Base-by-base conservation (phyloP, 1,139 yeast species). In the Suhomyces kunorum region DNA sequence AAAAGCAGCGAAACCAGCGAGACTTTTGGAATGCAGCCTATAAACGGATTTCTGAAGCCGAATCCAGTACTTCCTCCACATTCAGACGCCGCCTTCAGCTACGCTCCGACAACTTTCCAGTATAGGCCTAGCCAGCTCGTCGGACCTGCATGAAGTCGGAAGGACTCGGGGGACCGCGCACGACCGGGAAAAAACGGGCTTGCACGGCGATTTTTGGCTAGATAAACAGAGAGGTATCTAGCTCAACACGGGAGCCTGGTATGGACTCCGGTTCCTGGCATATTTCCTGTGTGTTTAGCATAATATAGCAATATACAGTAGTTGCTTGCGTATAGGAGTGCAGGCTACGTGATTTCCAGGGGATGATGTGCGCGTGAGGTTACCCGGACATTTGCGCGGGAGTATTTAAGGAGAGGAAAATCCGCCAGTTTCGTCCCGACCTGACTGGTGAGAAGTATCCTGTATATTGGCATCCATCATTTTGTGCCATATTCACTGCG, bases 321-420 rank as follows among this genome's bases (percentile, higher is more conserved):
- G 15, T 34, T 36, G 32, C 38, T 32, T 30, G 38, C 38, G 36
- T 25, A n/a, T 24, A 22, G 17, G 26, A 20, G 28, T 28, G 35
- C 28, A 27, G 28, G 19, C 22, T 26, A 82, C 66, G 81, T 81
- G 70, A 80, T 60, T 90, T 84, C 59, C 84, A 23, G 84, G 80
- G 92, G 67, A 85, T 83, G 63, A 84, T 83, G 63, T 68, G 84
- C 50, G 77, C 85, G 59, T 82, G 79, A 46, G 34, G 49, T 61
- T 61, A 61, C 66, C 66, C 66, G 65, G 64, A 53, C 46, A 42
- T 48, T 18, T 32, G 36, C 32, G 36, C 44, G 53, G 44, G 45
- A 56, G 57, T 61, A 61, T 61, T 58, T 54, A 61, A 56, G 54
- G 47, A 45, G 43, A 51, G 38, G 33, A 25, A 30, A 15, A 28